Conservation (phyloP, 345 rosid species). For the Salix arbutifolia region DNA sequence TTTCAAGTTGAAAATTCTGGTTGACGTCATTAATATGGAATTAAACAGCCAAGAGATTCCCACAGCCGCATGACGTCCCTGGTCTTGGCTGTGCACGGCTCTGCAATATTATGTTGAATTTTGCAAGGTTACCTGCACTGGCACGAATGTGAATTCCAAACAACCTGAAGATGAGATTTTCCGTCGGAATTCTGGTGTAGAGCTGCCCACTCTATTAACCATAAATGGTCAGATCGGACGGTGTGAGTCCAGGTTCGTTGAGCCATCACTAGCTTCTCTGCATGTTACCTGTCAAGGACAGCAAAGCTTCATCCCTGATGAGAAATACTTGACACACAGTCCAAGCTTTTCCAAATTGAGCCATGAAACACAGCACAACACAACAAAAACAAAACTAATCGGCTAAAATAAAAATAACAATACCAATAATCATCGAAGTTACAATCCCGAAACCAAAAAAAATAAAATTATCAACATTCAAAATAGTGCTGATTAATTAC, state of each 20-base stretch:
- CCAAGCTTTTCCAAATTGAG: no score
- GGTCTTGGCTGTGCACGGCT: constrained; percentile 82
- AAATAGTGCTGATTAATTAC: no score
- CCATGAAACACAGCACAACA: no score
- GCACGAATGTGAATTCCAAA: constrained; percentile 41
- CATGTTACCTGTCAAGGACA: constrained; percentile 52
- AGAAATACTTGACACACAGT: constrained; percentile 30
- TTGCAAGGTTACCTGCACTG: constrained; percentile 67
- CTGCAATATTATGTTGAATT: constrained; percentile 51
- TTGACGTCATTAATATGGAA: constrained; percentile 53
- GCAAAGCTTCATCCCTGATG: constrained; percentile 38
- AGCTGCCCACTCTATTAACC: constrained; percentile 62
- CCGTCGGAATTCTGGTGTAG: constrained; percentile 75
- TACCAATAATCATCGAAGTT: no score
- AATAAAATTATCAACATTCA: no score
- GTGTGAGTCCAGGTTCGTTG: constrained; percentile 54
- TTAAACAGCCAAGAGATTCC: constrained; percentile 50
- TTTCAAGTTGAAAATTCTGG: no score
- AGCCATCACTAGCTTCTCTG: constrained; percentile 54
- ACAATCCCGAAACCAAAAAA: no score
- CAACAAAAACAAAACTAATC: no score
- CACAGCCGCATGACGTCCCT: constrained; percentile 53
- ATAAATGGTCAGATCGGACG: constrained; percentile 70
- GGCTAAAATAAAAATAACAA: no score
- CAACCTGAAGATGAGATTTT: constrained; percentile 67